Conservation (phyloP, 2,329 filamentous ascomycete genomes). For the Drechslera avenae region DNA sequence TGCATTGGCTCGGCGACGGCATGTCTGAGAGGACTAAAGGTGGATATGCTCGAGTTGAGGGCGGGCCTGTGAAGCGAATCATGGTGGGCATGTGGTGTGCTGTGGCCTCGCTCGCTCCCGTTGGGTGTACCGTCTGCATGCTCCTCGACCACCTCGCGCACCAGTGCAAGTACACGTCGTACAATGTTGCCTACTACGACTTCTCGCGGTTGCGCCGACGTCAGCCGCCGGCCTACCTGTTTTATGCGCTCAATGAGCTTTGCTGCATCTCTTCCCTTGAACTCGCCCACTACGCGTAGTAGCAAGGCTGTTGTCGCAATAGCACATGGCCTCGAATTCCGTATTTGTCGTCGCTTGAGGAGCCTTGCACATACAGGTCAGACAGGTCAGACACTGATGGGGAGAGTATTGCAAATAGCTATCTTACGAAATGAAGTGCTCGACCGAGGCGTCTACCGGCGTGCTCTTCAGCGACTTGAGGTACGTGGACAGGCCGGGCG, state of each 20-base stretch:
- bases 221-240: constrained; percentile 75
- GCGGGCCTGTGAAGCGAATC: constrained; percentile 46
- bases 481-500: constrained; percentile 78
- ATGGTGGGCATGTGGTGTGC: constrained; percentile 47
- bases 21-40: constrained; percentile 55
- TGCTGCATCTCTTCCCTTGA: constrained; percentile 76
- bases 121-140: constrained; percentile 68
- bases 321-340: constrained; percentile 84
- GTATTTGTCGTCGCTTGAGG: constrained; percentile 88
- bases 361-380: constrained; percentile 59
- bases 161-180: constrained; percentile 83
- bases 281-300: constrained; percentile 80
- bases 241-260: constrained; percentile 81
- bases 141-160: constrained; percentile 88
- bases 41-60: constrained; percentile 51
- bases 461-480: constrained; percentile 73
- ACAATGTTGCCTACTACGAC: constrained; percentile 95
- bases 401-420: constrained; percentile 2
- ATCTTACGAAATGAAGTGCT: constrained; percentile 79
- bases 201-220: constrained; percentile 84
- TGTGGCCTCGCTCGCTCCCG: constrained; percentile 64
- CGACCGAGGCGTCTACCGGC: constrained; percentile 79
- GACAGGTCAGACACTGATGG: constrained; percentile 8
- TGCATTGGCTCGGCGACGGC: constrained; percentile 45
- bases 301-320: constrained; percentile 89